phyloP scores from a whole-genome alignment of 495 filamentous ascomycete species.

The Amphirosellinia nigrospora region DNA sequence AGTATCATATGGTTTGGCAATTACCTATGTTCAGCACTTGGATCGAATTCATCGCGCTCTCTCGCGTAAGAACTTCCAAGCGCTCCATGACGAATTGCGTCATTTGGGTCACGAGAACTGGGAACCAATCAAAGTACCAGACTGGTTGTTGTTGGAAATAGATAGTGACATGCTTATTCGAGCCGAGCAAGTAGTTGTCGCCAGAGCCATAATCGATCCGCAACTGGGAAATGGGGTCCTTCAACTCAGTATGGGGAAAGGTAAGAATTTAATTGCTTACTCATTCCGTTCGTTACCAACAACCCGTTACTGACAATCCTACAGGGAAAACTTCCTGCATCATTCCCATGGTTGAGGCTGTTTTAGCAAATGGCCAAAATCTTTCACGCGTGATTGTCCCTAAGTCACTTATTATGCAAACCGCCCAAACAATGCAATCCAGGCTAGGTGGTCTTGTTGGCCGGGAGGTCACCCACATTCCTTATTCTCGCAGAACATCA shows the following conservation, averaged over 20 bases:
- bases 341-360: slow-evolving; percentile 58
- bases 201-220: slow-evolving; percentile 57
- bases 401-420: slow-evolving; percentile 58
- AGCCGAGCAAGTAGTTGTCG: slow-evolving; percentile 58
- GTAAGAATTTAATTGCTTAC: slow-evolving; percentile 32
- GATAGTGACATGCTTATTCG: slow-evolving; percentile 61
- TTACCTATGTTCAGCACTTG: slow-evolving; percentile 55
- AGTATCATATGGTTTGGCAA: slow-evolving; percentile 46
- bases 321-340: slow-evolving; percentile 59
- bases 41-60: slow-evolving; percentile 44
- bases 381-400: slow-evolving; percentile 58
- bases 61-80: slow-evolving; percentile 30
- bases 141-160: slow-evolving; percentile 66
- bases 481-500: slow-evolving; percentile 56
- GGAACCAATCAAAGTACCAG: slow-evolving; percentile 49
- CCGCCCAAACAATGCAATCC: slow-evolving; percentile 54
- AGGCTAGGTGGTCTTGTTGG: slow-evolving; percentile 56
- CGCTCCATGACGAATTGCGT: slow-evolving; percentile 42
- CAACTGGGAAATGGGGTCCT: slow-evolving; percentile 57
- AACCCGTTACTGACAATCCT: no score
- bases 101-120: slow-evolving; percentile 61
- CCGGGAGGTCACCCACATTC: slow-evolving; percentile 52
- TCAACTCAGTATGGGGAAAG: slow-evolving; percentile 62
- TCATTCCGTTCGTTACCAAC: slow-evolving; percentile 11
- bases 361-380: slow-evolving; percentile 52